These are phyloP conservation scores for Nicotiana benthamiana DNA, from an alignment of 257 asterid genomes.

Conservation along the genomic window DNA sequence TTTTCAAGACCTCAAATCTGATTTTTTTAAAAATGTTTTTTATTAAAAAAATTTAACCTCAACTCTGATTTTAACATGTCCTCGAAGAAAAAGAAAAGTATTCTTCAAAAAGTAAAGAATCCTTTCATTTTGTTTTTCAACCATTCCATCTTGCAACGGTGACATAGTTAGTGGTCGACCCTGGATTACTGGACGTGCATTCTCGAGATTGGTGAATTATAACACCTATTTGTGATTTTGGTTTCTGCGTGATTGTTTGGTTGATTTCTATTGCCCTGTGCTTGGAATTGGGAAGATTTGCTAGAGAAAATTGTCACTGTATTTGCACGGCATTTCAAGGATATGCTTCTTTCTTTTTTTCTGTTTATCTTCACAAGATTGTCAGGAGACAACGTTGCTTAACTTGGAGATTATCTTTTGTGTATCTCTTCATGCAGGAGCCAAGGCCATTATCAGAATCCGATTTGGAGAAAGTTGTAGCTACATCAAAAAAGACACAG, in stretches of 20 bases:
- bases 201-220: background rate
- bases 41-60: background rate
- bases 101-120: background rate
- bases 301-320: background rate
- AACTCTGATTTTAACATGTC: background rate
- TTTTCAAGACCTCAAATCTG: background rate
- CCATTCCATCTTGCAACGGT: background rate
- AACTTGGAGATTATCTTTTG: background rate
- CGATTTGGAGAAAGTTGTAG: slow-evolving; percentile 62
- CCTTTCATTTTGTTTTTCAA: background rate
- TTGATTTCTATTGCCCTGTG: background rate
- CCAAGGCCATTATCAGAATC: slow-evolving; percentile 56
- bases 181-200: background rate
- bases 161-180: background rate
- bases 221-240: background rate
- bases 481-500: slow-evolving; percentile 50
- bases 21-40: no score
- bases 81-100: background rate
- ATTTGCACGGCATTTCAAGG: background rate
- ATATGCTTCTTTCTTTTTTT: background rate
- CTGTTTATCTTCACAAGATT: background rate
- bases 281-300: background rate
- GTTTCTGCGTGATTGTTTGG: background rate
- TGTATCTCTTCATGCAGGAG: slow-evolving; percentile 17
- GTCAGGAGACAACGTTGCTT: background rate